Evolutionary conservation across 192 early-diverging fungal species (phyloP).

Genomic region (Pilobolus umbonatus): DNA sequence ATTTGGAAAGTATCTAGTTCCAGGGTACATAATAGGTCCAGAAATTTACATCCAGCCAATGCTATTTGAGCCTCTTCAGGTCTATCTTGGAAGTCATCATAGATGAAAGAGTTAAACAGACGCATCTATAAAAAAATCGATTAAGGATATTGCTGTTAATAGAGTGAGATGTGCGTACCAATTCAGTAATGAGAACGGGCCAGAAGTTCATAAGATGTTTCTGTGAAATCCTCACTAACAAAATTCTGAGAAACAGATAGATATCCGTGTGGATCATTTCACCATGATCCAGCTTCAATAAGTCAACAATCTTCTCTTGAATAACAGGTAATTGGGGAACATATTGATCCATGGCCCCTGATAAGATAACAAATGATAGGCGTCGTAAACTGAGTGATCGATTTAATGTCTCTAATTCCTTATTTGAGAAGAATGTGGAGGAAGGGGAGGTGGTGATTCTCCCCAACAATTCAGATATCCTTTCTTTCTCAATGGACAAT

Average conservation of each 20-base stretch:
- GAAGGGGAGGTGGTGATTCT: slow-evolving; percentile 69
- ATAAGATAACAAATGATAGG: slow-evolving; percentile 74
- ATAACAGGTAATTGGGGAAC: slow-evolving; percentile 70
- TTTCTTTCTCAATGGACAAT: slow-evolving; percentile 72
- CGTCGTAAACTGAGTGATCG: slow-evolving; percentile 68
- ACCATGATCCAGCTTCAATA: slow-evolving; percentile 65
- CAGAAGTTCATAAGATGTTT: slow-evolving; percentile 86
- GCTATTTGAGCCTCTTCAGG: slow-evolving; percentile 67
- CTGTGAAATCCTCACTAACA: slow-evolving; percentile 74
- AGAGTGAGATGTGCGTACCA: slow-evolving; percentile 46
- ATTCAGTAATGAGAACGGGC: slow-evolving; percentile 86
- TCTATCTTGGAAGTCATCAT: slow-evolving; percentile 41
- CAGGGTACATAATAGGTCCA: slow-evolving; percentile 78
- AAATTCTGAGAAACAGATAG: slow-evolving; percentile 76
- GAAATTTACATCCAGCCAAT: slow-evolving; percentile 82
- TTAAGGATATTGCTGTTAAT: not conserved
- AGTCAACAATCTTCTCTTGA: slow-evolving; percentile 85
- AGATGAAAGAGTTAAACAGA: slow-evolving; percentile 58
- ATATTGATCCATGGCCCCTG: slow-evolving; percentile 73
- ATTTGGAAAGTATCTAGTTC: slow-evolving; percentile 82
- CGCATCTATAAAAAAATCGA: slow-evolving; percentile 46
- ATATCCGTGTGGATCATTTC: slow-evolving; percentile 78
- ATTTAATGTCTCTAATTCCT: slow-evolving; percentile 71
- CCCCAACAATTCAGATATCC: slow-evolving; percentile 66
- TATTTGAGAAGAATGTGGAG: slow-evolving; percentile 72